Base-by-base conservation (phyloP, 192 early-diverging fungal genomes). In the Gamsiella multidivaricata region DNA sequence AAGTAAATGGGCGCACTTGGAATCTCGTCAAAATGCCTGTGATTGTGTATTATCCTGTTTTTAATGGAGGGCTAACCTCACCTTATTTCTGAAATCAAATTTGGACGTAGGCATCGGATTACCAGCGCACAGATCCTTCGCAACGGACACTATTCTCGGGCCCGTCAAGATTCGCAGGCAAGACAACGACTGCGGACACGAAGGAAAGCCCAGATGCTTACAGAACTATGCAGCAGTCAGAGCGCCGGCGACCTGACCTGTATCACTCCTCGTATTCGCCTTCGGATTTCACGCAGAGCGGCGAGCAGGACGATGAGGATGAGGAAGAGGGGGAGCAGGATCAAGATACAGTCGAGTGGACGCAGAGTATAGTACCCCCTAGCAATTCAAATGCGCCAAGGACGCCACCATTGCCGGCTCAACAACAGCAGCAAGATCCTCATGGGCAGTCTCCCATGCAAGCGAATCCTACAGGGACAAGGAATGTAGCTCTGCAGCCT, bases 231-330 rank as follows among this genome's bases (percentile, higher is more conserved):
- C 11, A 34, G 29, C 29, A 54, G 0, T 11, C 70, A 22, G 54
- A 57, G 7, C 22, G 41, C 12, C 47, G 50, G 25, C 54, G 37
- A 32, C 49, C 50, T 15, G 50, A 75, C 3, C 46, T 59, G 28
- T 66, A 59, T 33, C 56, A 59, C n/a, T 75, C 71, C 3, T 75
- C 71, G 6, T 75, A 75, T 54, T 75, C 71, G 18, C 71, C 71
- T 22, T 66, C 71, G 25, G 64, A 75, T 18, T 75, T 66, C 52
- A 66, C 71, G 11, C 51, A 58, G 20, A 43, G 23, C 23, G 56
- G 45, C 4, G 71, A 46, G 10, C 10, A 54, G 0, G 57, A 54
- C 9, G 43, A 64, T 23, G 53, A 31, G 15, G 49, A 42, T 0
- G 46, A 65, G 2, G 47, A 58, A 5, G 61, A 59, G 11, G 37